phyloP scores from a whole-genome alignment of 768 basidiomycete species.

The Tylopilus plumbeoviolaceoides region DNA sequence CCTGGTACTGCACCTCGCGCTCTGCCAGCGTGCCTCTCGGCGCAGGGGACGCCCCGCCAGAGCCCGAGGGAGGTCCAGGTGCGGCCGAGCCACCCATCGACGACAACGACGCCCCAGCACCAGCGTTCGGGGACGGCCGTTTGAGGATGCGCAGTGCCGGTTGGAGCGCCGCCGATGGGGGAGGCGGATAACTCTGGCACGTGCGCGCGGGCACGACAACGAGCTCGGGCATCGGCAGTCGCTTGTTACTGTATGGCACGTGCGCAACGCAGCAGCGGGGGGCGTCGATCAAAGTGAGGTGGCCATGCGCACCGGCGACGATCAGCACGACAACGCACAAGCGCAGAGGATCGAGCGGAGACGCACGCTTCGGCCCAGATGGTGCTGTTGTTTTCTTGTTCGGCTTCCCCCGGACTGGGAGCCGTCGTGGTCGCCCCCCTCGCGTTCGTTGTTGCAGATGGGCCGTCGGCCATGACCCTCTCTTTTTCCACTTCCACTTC shows the following conservation, averaged over 20 bases:
- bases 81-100: conserved; percentile 14
- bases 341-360: background rate
- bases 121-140: conserved; percentile 42
- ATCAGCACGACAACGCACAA: conserved; percentile 9
- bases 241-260: conserved; percentile 44
- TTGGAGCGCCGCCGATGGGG: conserved; percentile 54
- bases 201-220: conserved; percentile 42
- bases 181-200: conserved; percentile 39
- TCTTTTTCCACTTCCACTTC: conserved; percentile 22
- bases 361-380: conserved; percentile 75
- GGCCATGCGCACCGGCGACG: conserved; percentile 6
- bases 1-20: conserved; percentile 69
- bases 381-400: conserved; percentile 32
- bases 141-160: conserved; percentile 69
- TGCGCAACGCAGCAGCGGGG: too few relatives aligned
- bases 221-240: conserved; percentile 64
- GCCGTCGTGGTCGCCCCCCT: background rate
- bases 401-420: background rate
- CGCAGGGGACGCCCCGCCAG: conserved; percentile 8
- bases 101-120: background rate
- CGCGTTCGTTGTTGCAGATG: background rate
- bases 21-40: conserved; percentile 45
- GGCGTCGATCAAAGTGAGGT: too few relatives aligned
- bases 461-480: background rate
- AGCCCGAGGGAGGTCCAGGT: conserved; percentile 7